phyloP scores from a whole-genome alignment of 164 flowering plant species.

The Kingdonia uniflora region DNA sequence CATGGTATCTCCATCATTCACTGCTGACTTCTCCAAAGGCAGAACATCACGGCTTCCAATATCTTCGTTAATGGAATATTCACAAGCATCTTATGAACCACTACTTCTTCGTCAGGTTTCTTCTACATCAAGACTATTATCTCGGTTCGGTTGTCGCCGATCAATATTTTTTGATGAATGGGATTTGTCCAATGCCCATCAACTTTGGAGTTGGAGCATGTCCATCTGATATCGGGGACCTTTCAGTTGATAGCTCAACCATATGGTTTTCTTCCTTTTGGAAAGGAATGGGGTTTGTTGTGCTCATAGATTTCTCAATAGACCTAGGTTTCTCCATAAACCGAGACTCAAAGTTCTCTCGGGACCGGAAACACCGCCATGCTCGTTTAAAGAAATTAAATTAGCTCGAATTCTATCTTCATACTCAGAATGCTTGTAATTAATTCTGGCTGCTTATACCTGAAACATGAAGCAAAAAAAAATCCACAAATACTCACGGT shows the following conservation, averaged over 20 bases:
- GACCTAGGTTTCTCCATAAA: conserved; percentile 30
- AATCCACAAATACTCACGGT: too few relatives aligned
- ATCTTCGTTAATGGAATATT: conserved; percentile 34
- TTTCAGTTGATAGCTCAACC: conserved; percentile 35
- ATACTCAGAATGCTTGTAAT: conserved; percentile 26
- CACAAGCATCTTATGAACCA: conserved; percentile 43
- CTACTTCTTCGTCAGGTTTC: conserved; percentile 46
- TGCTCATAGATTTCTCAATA: conserved; percentile 16
- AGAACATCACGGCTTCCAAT: conserved; percentile 37
- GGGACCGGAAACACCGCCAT: conserved; percentile 16
- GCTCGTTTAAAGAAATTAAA: conserved; percentile 23
- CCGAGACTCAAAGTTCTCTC: conserved; percentile 26
- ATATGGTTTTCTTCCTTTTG: conserved; percentile 28
- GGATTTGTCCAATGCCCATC: conserved; percentile 59
- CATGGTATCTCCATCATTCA: conserved; percentile 40
- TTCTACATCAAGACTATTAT: conserved; percentile 47
- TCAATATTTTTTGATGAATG: conserved; percentile 60
- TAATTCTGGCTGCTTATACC: conserved; percentile 36
- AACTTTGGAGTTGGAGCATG: conserved; percentile 38
- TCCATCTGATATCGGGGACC: conserved; percentile 33
- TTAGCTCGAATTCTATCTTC: conserved; percentile 28
- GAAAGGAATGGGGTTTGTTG: conserved; percentile 1
- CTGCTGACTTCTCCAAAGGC: conserved; percentile 24
- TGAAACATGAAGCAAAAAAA: conserved; percentile 13
- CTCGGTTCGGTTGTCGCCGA: conserved; percentile 32